phyloP scores from a whole-genome alignment of 108 stramenopile genomes.

The Nitzschia sp. region DNA sequence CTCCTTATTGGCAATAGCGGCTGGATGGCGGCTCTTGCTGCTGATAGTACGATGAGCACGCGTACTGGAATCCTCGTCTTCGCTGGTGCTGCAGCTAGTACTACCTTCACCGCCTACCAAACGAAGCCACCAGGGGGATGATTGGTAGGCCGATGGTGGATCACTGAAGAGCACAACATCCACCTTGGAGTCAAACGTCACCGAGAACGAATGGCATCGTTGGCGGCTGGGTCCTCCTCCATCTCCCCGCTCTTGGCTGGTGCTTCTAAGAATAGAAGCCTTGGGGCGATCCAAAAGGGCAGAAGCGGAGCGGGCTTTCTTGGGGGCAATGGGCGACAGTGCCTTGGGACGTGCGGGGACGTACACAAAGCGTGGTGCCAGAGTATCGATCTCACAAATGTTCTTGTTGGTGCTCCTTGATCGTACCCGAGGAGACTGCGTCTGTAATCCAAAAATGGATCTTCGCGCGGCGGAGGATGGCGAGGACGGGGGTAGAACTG shows the following conservation, averaged over 20 bases:
- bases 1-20: no score
- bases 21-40: no score
- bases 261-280: background rate
- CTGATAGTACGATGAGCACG: no score
- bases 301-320: background rate
- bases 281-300: background rate
- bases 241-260: background rate
- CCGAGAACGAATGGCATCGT: background rate
- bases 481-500: background rate
- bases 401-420: background rate
- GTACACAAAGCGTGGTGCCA: background rate
- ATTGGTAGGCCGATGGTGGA: background rate
- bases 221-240: background rate
- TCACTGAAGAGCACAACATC: constrained; percentile 4
- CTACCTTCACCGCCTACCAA: background rate
- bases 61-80: no score
- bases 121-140: background rate
- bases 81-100: no score
- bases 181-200: constrained; percentile 7
- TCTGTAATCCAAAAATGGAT: no score
- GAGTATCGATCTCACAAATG: background rate
- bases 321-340: background rate
- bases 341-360: background rate
- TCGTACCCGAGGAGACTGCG: no score
- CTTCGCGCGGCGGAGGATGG: background rate